Conservation (phyloP, 164 flowering plant species). For the Warburgia ugandensis region DNA sequence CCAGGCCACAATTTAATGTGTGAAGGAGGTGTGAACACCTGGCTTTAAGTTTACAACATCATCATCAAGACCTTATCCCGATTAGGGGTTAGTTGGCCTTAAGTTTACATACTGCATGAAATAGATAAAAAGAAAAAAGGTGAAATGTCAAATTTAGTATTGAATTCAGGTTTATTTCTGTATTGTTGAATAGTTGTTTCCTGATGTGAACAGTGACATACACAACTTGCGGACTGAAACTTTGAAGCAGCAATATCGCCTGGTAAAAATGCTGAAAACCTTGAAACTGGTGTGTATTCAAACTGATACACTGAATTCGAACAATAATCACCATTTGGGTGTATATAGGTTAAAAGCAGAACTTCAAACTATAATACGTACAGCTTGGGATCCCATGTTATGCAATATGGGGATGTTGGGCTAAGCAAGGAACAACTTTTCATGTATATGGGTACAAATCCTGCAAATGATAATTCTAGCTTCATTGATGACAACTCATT, state of each 20-base stretch:
- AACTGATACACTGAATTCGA: too few relatives aligned
- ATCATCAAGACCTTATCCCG: too few relatives aligned
- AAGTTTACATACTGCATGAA: too few relatives aligned
- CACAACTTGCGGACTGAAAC: constrained; percentile 70
- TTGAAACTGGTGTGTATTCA: too few relatives aligned
- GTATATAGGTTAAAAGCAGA: constrained; percentile 61
- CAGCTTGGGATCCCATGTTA: constrained; percentile 71
- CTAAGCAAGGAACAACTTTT: constrained; percentile 44
- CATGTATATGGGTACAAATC: constrained; percentile 68
- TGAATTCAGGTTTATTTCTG: not conserved
- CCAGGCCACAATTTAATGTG: too few relatives aligned
- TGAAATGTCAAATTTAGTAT: too few relatives aligned
- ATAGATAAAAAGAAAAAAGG: too few relatives aligned
- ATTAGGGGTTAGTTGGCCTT: too few relatives aligned
- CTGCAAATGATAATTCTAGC: constrained; percentile 61
- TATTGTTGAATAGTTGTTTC: constrained; percentile 3
- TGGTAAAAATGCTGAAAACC: constrained; percentile 47
- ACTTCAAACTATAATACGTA: constrained; percentile 36
- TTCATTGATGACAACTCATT: constrained; percentile 46
- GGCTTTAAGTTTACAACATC: too few relatives aligned
- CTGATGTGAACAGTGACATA: constrained; percentile 47
- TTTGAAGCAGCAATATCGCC: constrained; percentile 78
- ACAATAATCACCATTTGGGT: too few relatives aligned
- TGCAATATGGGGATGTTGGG: constrained; percentile 67
- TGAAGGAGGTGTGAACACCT: too few relatives aligned